phyloP scores from a whole-genome alignment of 192 early-diverging fungal species.

The Spizellomyces punctatus region DNA sequence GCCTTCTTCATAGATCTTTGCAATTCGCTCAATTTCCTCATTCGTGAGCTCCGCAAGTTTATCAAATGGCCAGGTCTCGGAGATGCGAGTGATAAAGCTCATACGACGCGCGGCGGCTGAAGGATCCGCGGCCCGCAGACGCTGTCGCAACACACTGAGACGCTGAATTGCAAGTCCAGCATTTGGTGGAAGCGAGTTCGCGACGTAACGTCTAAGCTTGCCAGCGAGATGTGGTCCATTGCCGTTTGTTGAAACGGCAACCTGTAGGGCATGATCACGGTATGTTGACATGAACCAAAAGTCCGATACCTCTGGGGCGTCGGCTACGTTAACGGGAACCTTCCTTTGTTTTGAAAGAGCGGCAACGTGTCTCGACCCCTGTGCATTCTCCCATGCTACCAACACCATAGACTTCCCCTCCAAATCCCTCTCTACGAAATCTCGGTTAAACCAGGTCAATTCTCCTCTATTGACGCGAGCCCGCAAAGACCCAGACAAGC shows the following conservation, averaged over 20 bases:
- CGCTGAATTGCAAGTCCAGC: constrained; percentile 73
- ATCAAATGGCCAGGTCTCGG: constrained; percentile 82
- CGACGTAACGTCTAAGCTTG: constrained; percentile 70
- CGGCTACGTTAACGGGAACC: constrained; percentile 86
- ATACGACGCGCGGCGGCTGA: constrained; percentile 64
- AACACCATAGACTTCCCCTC: constrained; percentile 51
- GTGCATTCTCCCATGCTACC: constrained; percentile 61
- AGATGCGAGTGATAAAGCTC: constrained; percentile 77
- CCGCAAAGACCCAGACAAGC: constrained; percentile 58
- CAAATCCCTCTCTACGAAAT: constrained; percentile 31
- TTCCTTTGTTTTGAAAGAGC: constrained; percentile 54
- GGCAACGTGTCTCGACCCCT: constrained; percentile 49
- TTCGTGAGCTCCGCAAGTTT: constrained; percentile 71
- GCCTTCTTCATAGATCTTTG: constrained; percentile 55
- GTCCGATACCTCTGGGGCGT: constrained; percentile 78
- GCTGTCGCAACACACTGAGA: constrained; percentile 58
- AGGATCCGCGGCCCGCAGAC: constrained; percentile 54
- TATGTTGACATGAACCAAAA: constrained; percentile 88
- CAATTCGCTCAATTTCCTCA: constrained; percentile 58
- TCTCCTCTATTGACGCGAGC: constrained; percentile 54
- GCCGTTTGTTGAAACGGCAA: constrained; percentile 84
- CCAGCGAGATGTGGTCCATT: constrained; percentile 84
- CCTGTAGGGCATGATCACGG: constrained; percentile 81
- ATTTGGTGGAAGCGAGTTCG: constrained; percentile 62
- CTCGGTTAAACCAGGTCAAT: constrained; percentile 37